Conservation (phyloP, 139 green algal genomes). For the Protoeuglena noctilucae region DNA sequence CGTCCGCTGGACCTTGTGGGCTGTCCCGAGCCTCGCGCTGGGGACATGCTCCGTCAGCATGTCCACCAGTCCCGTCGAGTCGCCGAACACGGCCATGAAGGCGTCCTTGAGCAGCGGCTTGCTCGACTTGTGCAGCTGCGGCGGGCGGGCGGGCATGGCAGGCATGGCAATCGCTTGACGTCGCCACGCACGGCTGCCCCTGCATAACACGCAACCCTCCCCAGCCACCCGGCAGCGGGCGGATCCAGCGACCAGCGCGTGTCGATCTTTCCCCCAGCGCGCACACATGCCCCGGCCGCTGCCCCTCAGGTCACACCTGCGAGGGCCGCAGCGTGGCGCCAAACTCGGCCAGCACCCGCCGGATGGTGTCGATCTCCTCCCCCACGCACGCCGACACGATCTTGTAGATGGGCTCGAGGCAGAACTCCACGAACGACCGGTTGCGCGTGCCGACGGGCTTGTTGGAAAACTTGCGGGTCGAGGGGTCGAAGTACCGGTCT, state of each 20-base stretch:
- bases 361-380: slow-evolving; percentile 39
- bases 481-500: slow-evolving; percentile 75
- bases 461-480: slow-evolving; percentile 59
- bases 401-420: slow-evolving; percentile 97
- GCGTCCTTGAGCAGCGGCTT: slow-evolving; percentile 15
- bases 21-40: slow-evolving; percentile 40
- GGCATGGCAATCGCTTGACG: background rate
- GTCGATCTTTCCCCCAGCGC: no score
- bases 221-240: no score
- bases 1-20: slow-evolving; percentile 39
- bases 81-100: slow-evolving; percentile 44
- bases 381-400: slow-evolving; percentile 34
- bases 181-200: no score
- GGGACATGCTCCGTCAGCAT: slow-evolving; percentile 76
- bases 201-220: no score
- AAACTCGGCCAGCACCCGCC: slow-evolving; percentile 51
- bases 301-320: no score
- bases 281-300: no score
- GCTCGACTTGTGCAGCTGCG: slow-evolving; percentile 2
- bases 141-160: background rate
- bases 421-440: slow-evolving; percentile 85
- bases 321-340: slow-evolving; percentile 58
- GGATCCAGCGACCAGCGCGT: no score
- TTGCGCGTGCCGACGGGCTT: slow-evolving; percentile 35
- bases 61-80: slow-evolving; percentile 66